A percentile compares a stretch with the other conserved stretches of the same genome.
phyloP scores from a whole-genome alignment of 495 filamentous ascomycete species.

The Ramalina peruviana region DNA sequence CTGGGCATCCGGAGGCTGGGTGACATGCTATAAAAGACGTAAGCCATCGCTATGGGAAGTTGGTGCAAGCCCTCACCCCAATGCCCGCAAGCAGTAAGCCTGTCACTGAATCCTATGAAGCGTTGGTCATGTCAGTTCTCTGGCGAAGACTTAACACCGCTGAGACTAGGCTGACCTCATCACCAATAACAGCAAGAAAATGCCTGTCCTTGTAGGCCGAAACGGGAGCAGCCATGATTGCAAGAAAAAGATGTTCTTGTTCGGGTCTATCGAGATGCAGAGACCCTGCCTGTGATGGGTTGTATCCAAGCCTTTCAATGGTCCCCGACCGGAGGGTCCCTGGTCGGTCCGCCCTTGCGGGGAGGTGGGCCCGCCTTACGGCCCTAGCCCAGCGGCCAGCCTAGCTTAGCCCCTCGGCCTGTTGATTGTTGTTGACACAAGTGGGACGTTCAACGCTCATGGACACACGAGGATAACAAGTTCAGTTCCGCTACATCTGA shows the following conservation, averaged over 20 bases:
- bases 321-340: too few relatives aligned
- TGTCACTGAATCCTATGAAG: slow-evolving; percentile 70
- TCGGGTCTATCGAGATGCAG: background rate
- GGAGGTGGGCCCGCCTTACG: too few relatives aligned
- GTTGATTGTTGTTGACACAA: too few relatives aligned
- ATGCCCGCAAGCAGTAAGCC: slow-evolving; percentile 89
- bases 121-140: slow-evolving; percentile 16
- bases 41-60: background rate
- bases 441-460: too few relatives aligned
- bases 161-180: slow-evolving; percentile 53
- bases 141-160: background rate
- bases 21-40: slow-evolving; percentile 46
- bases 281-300: background rate
- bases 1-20: slow-evolving; percentile 64
- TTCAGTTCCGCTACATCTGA: too few relatives aligned
- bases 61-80: slow-evolving; percentile 47
- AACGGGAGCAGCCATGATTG: slow-evolving; percentile 38
- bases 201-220: slow-evolving; percentile 74
- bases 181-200: slow-evolving; percentile 93
- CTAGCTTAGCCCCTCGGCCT: too few relatives aligned
- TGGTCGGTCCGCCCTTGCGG: too few relatives aligned
- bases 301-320: too few relatives aligned
- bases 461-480: too few relatives aligned
- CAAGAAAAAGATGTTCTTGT: too few relatives aligned
- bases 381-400: too few relatives aligned